These are phyloP conservation scores for Neophaeococcomyces aloes DNA, from an alignment of 2,329 filamentous ascomycete genomes.

Conservation along the genomic window DNA sequence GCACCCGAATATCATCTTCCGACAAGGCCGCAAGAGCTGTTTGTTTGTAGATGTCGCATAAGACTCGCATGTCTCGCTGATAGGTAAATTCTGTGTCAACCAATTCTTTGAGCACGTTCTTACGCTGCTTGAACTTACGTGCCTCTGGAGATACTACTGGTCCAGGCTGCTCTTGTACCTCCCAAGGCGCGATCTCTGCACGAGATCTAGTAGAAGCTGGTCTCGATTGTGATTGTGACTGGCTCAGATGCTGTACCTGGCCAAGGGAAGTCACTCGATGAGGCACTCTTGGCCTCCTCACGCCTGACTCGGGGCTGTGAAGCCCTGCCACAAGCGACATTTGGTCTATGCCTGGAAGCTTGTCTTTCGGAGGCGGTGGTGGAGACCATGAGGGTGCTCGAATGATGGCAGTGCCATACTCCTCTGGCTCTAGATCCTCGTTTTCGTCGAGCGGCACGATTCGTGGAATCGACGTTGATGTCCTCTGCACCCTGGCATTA, in stretches of 20 bases:
- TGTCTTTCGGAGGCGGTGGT: slow-evolving; percentile 16
- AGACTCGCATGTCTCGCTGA: slow-evolving; percentile 90
- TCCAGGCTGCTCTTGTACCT: neutral
- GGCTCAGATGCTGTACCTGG: slow-evolving; percentile 1
- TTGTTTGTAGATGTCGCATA: slow-evolving; percentile 94
- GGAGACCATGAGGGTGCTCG: slow-evolving; percentile 20
- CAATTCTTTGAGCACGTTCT: slow-evolving; percentile 79
- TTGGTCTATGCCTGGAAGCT: slow-evolving; percentile 14
- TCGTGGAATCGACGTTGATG: neutral
- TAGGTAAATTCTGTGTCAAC: slow-evolving; percentile 88
- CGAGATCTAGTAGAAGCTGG: slow-evolving; percentile 10
- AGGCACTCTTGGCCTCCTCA: slow-evolving; percentile 9
- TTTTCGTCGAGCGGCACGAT: neutral
- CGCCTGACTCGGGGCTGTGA: neutral
- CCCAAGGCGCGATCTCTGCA: slow-evolving; percentile 11
- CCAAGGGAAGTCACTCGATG: slow-evolving; percentile 9
- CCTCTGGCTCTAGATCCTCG: slow-evolving; percentile 4
- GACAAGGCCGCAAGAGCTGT: slow-evolving; percentile 75
- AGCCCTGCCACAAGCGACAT: slow-evolving; percentile 5
- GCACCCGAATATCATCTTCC: slow-evolving; percentile 70
- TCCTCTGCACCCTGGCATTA: neutral
- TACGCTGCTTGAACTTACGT: slow-evolving; percentile 66
- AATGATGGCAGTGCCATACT: slow-evolving; percentile 11
- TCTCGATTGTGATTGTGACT: slow-evolving; percentile 10
- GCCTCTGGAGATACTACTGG: slow-evolving; percentile 38